Evolutionary conservation across 2,329 filamentous ascomycete species (phyloP).

Genomic region (Neonectria hederae): DNA sequence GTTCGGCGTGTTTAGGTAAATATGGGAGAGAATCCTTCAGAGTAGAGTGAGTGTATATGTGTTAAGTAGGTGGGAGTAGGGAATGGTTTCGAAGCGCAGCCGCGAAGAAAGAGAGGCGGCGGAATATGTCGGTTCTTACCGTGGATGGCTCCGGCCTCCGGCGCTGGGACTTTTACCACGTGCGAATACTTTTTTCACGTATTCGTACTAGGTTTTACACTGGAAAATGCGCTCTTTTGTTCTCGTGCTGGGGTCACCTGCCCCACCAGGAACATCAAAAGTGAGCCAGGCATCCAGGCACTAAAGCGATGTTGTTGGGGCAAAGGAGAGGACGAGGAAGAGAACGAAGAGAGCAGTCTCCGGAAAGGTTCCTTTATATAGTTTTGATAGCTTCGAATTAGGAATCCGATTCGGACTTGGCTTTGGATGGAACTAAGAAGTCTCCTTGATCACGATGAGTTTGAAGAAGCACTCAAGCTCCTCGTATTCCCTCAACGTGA

Average conservation of each 20-base stretch:
- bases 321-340: neutral
- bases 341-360: neutral
- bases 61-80: neutral
- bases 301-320: neutral
- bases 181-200: neutral
- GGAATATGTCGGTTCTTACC: conserved; percentile 41
- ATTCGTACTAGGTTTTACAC: neutral
- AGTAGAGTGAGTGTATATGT: neutral
- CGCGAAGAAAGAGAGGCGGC: conserved; percentile 18
- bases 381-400: neutral
- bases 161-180: neutral
- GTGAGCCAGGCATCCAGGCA: neutral
- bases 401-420: neutral
- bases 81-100: neutral
- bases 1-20: neutral
- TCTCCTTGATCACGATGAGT: neutral
- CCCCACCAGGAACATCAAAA: neutral
- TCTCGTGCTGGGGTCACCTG: neutral
- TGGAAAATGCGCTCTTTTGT: neutral
- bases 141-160: neutral
- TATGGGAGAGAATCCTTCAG: neutral
- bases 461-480: neutral
- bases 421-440: neutral
- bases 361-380: neutral
- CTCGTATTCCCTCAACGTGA: neutral